A percentile compares a stretch with the other conserved stretches of the same genome.
Conservation (phyloP, 1,284 basidiomycete species). For the Melampsora larici-populina region DNA sequence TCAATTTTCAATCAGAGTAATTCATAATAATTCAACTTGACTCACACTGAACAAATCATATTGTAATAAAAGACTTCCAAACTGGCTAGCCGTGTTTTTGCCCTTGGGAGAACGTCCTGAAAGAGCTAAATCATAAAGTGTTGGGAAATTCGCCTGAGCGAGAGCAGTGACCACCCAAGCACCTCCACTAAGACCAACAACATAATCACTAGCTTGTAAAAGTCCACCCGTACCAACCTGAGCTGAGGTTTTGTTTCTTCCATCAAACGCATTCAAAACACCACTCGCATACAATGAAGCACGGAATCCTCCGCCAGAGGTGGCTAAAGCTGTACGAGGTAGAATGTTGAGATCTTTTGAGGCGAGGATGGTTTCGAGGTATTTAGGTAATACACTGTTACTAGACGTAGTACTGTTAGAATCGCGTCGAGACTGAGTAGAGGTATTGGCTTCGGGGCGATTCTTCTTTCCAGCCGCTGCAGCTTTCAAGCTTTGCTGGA, state of each 20-base stretch:
- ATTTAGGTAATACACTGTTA: constrained; percentile 9
- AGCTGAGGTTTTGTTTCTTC: constrained; percentile 61
- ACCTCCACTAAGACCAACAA: constrained; percentile 29
- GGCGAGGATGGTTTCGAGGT: constrained; percentile 1
- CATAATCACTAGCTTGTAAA: constrained; percentile 58
- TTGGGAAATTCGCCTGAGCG: constrained; percentile 18
- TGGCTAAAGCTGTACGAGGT: constrained; percentile 28
- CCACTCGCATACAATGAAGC: constrained; percentile 64
- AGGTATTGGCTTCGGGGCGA: too few relatives aligned
- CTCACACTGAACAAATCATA: constrained; percentile 32
- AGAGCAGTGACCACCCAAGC: constrained; percentile 17
- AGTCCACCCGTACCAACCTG: constrained; percentile 64
- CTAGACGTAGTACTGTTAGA: background rate
- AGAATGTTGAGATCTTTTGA: background rate
- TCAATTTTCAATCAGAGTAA: background rate
- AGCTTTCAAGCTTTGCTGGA: background rate
- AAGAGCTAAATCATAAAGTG: constrained; percentile 4
- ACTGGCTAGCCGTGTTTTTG: background rate
- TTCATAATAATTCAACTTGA: background rate
- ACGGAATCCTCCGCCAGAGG: constrained; percentile 57
- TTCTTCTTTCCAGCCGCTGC: background rate
- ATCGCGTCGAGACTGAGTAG: too few relatives aligned
- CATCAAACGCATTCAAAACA: constrained; percentile 62
- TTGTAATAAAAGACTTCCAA: constrained; percentile 2
- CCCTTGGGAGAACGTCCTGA: background rate